Base-by-base conservation (phyloP, 495 filamentous ascomycete genomes). In the Hyaloscypha finlandica region DNA sequence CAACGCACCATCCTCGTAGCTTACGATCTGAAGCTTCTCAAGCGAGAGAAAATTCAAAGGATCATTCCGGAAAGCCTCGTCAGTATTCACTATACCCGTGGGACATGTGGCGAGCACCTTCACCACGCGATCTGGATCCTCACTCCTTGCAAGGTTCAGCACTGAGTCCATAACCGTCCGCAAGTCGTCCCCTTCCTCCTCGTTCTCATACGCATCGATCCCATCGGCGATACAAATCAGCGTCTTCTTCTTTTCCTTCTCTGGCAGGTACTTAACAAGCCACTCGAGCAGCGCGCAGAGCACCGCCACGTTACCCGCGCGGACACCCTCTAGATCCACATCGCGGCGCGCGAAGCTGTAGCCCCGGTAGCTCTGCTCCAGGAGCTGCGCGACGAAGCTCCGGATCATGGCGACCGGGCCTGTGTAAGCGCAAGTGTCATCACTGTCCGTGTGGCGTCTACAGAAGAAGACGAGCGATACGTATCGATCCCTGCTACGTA, bases 131-230 rank as follows among this genome's bases (percentile, higher is more conserved):
- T 37, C 29, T 3, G 16, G 31, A 35, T 37, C 58, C 25, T 37
- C 29, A 19, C 31, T 60, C 33, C 31, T 60, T 20, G 58, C 33
- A 6, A 60, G 31, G 14, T 6, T 5, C 35, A 60, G 31, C 25
- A 60, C 12, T 19, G 58, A 35, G 25, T 60, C 31, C 58, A 60
- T 35, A 35, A 60, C 58, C 58, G 58, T 60, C 16, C 25, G 58
- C 58, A 60, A 35, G 29, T 60, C 31, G 2, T 6, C 31, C 25
- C 31, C 58, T 2, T 35, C 25, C 25, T 60, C 58, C 25, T 42
- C 9, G 20, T 45, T 67, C 51, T 70, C 68, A 59, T 60, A 60
- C 31, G 14, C 31, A 33, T 37, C 58, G 16, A 37, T 33, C 29
- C 16, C 58, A 42, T 60, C 58, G 33, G 22, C 16, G 25, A 60